phyloP scores from a whole-genome alignment of 2,329 filamentous ascomycete species.

The Beauveria asiatica region DNA sequence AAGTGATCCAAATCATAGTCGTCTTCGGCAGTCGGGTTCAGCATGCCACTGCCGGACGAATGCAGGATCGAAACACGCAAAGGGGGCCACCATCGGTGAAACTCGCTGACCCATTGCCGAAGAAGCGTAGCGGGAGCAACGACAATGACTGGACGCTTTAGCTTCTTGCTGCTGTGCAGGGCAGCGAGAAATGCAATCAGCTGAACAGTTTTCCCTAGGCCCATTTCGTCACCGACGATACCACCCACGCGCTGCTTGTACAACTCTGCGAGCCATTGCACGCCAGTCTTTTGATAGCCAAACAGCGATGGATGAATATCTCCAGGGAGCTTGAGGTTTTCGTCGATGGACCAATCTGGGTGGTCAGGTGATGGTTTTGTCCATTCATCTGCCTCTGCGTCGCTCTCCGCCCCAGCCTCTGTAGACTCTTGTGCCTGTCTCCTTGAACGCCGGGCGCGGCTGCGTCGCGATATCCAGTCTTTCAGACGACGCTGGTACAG shows the following conservation, averaged over 20 bases:
- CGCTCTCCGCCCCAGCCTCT: constrained; percentile 31
- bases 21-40: constrained; percentile 63
- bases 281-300: constrained; percentile 93
- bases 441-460: constrained; percentile 32
- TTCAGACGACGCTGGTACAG: constrained; percentile 69
- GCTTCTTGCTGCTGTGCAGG: constrained; percentile 80
- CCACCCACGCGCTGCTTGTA: constrained; percentile 85
- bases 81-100: constrained; percentile 99
- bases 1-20: constrained; percentile 39
- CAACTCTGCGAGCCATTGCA: constrained; percentile 92
- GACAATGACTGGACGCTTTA: constrained; percentile 78
- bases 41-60: constrained; percentile 92
- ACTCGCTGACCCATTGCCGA: constrained; percentile 97
- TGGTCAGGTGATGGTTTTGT: constrained; percentile 78
- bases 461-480: constrained; percentile 58
- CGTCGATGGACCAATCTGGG: constrained; percentile 65
- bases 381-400: constrained; percentile 56
- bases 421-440: constrained; percentile 27
- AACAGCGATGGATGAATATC: constrained; percentile 91
- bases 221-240: constrained; percentile 97
- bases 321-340: constrained; percentile 73
- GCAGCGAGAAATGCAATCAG: constrained; percentile 74
- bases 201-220: constrained; percentile 83
- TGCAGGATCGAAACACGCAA: constrained; percentile 90
- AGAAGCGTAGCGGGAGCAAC: constrained; percentile 92